These are phyloP conservation scores for Phytophthora crassamura DNA, from an alignment of 352 stramenopile species.

Conservation along the genomic window DNA sequence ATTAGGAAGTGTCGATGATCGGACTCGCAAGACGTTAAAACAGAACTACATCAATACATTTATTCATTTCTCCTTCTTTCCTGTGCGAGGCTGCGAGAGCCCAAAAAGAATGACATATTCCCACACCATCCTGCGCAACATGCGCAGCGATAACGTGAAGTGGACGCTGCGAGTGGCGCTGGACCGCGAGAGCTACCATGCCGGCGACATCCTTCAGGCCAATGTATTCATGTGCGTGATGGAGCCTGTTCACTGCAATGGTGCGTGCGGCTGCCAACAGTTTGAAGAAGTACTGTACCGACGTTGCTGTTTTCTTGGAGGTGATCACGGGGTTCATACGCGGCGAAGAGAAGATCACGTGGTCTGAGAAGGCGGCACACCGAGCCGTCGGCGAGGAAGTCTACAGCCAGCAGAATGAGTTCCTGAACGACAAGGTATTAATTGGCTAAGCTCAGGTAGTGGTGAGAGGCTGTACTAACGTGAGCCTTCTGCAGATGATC, in stretches of 20 bases:
- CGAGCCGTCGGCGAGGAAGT: slow-evolving; percentile 5
- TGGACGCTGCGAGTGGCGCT: slow-evolving; percentile 23
- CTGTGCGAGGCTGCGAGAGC: no score
- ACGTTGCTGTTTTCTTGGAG: no score
- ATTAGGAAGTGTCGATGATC: no score
- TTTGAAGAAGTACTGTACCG: no score
- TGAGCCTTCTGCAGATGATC: slow-evolving; percentile 7
- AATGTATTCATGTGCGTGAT: slow-evolving; percentile 25
- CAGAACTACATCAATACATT: no score
- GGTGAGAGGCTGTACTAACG: no score
- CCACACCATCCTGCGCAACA: slow-evolving; percentile 16
- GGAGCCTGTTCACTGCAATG: slow-evolving; percentile 22
- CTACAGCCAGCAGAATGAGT: slow-evolving; percentile 21
- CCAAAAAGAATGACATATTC: slow-evolving; percentile 1
- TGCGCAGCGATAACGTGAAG: slow-evolving; percentile 16
- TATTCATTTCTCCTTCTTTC: no score
- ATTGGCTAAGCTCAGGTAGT: no score
- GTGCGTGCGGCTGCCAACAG: slow-evolving; percentile 1
- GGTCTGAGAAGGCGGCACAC: slow-evolving; percentile 12
- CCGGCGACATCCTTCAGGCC: slow-evolving; percentile 20
- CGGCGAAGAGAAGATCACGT: slow-evolving; percentile 18
- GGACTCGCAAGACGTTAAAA: slow-evolving; percentile 10
- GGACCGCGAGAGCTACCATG: slow-evolving; percentile 18
- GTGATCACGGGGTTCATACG: slow-evolving; percentile 5
- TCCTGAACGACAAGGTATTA: slow-evolving; percentile 29